Conservation (phyloP, 139 green algal species). For the Coccomyxa sp. region DNA sequence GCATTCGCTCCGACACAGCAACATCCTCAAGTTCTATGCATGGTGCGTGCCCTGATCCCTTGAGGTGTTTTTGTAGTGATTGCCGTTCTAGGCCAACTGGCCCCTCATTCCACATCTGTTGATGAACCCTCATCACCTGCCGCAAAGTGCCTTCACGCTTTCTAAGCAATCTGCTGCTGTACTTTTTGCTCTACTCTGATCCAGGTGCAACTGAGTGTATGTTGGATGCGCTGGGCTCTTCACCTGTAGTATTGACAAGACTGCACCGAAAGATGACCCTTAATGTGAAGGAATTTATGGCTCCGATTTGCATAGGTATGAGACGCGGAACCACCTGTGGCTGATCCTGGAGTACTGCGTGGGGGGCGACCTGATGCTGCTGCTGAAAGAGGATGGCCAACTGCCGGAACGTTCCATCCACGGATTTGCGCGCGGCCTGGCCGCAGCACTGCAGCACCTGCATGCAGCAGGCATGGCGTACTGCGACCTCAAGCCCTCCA, state of each 20-base stretch:
- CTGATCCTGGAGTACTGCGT: slow-evolving; percentile 98
- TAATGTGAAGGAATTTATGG: too few relatives aligned
- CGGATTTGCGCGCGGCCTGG: slow-evolving; percentile 79
- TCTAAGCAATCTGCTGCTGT: not conserved
- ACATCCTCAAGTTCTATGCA: slow-evolving; percentile 88
- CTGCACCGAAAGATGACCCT: too few relatives aligned
- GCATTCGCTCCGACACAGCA: slow-evolving; percentile 81
- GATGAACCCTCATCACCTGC: not conserved
- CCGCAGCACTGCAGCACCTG: slow-evolving; percentile 65
- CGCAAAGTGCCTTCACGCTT: too few relatives aligned
- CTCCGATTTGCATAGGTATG: slow-evolving; percentile 65
- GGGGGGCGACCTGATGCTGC: slow-evolving; percentile 81
- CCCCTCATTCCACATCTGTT: not conserved
- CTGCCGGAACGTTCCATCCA: slow-evolving; percentile 84
- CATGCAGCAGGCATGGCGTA: slow-evolving; percentile 81
- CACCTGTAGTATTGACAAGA: too few relatives aligned
- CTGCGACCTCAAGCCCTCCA: slow-evolving; percentile 92
- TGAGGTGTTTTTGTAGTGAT: too few relatives aligned
- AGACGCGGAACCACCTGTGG: slow-evolving; percentile 95
- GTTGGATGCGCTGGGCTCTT: too few relatives aligned
- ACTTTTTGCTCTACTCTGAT: too few relatives aligned
- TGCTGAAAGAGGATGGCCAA: slow-evolving; percentile 76
- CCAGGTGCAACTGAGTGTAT: too few relatives aligned
- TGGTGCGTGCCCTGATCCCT: slow-evolving; percentile 52
- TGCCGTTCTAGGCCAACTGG: too few relatives aligned